These are phyloP conservation scores for Colletotrichum sojae DNA, from an alignment of 2,329 filamentous ascomycete species.

Conservation along the genomic window DNA sequence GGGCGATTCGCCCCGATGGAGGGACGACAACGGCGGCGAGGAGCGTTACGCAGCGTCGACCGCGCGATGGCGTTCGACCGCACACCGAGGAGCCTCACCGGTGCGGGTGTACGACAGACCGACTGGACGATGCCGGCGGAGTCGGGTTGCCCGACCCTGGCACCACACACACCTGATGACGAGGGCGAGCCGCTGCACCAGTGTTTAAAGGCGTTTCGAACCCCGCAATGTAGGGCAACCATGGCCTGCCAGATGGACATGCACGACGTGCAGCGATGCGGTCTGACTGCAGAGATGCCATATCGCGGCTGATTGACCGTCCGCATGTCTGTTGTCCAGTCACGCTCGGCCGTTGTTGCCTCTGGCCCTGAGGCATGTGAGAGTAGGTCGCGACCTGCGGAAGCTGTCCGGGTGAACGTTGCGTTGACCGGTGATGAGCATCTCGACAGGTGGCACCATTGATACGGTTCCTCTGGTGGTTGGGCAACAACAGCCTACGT, in stretches of 20 bases:
- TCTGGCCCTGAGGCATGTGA: too few species aligned
- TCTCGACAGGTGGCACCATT: background rate
- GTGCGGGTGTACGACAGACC: constrained; percentile 13
- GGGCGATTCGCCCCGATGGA: background rate
- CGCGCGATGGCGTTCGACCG: background rate
- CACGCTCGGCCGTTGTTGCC: too few species aligned
- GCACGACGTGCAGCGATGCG: constrained; percentile 23
- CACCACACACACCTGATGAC: background rate
- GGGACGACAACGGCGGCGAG: background rate
- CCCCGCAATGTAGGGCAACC: constrained; percentile 18
- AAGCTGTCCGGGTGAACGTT: background rate
- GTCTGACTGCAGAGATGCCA: constrained; percentile 11
- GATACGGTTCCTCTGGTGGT: constrained; percentile 5
- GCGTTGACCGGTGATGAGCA: constrained; percentile 10
- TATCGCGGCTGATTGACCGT: too few species aligned
- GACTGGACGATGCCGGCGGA: background rate
- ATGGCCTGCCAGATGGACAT: constrained; percentile 21
- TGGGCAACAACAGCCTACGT: too few species aligned
- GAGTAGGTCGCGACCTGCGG: too few species aligned
- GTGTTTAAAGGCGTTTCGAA: constrained; percentile 1
- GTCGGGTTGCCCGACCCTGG: background rate
- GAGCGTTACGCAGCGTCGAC: constrained; percentile 9
- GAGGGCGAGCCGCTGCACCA: background rate
- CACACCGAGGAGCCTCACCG: background rate
- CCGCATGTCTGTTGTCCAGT: too few species aligned